Percentiles rank a stretch among this genome's conserved stretches.
Conservation (phyloP, 2,329 filamentous ascomycete genomes). For the Phaeosphaeria sp. region DNA sequence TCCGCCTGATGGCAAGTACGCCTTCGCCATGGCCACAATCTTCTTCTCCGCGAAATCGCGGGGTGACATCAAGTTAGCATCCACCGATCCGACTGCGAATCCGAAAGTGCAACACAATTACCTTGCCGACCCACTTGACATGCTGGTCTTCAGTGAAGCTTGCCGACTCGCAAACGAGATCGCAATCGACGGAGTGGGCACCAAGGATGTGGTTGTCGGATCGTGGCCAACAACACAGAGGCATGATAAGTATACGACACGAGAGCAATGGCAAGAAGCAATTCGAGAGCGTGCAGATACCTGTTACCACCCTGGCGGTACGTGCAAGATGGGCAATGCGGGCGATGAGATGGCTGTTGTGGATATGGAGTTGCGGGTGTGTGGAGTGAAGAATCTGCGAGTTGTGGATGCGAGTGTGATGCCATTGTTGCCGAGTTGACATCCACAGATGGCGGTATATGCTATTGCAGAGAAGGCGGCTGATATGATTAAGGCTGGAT, state of each 20-base stretch:
- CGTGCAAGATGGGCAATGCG: conserved; percentile 57
- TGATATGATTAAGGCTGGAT: neutral
- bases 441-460: conserved; percentile 20
- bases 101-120: conserved; percentile 64
- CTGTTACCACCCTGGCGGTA: conserved; percentile 61
- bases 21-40: conserved; percentile 64
- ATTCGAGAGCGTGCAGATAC: conserved; percentile 12
- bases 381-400: conserved; percentile 29
- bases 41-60: conserved; percentile 62
- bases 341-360: conserved; percentile 39
- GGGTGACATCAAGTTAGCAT: conserved; percentile 59
- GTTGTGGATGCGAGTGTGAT: conserved; percentile 32
- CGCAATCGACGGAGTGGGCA: conserved; percentile 61
- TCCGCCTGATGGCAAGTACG: conserved; percentile 59
- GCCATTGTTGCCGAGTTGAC: conserved; percentile 2
- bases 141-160: conserved; percentile 63
- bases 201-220: conserved; percentile 63
- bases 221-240: conserved; percentile 60
- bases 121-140: conserved; percentile 61
- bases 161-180: conserved; percentile 65
- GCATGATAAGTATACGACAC: conserved; percentile 60
- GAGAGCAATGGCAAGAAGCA: conserved; percentile 58
- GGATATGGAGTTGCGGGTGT: conserved; percentile 25
- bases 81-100: conserved; percentile 55
- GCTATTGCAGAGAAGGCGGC: conserved; percentile 19